A percentile compares a stretch with the other conserved stretches of the same genome.
phyloP scores from a whole-genome alignment of 2,329 filamentous ascomycete genomes.

The Thermothelomyces thermophilus region DNA sequence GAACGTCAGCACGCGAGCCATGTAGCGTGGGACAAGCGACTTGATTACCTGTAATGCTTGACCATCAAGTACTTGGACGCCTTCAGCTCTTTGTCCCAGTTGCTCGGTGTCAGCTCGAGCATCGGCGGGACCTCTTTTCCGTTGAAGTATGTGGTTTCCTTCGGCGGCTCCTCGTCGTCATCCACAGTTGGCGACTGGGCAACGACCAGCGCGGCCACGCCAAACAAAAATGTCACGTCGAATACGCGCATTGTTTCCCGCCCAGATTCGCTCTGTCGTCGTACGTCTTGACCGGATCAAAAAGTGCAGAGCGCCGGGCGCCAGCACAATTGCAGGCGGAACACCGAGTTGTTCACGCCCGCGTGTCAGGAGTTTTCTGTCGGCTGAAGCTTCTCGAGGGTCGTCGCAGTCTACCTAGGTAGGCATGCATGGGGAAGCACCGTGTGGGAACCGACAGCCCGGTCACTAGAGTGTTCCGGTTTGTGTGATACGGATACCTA shows the following conservation, averaged over 20 bases:
- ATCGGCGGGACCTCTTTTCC: conserved; percentile 59
- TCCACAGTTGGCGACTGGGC: conserved; percentile 26
- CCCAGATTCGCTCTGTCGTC: background rate
- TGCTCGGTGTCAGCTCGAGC: conserved; percentile 51
- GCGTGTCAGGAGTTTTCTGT: background rate
- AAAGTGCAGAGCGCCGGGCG: background rate
- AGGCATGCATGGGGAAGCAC: conserved; percentile 13
- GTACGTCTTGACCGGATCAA: background rate
- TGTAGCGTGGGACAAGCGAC: conserved; percentile 8
- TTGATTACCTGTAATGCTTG: conserved; percentile 63
- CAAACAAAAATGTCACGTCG: conserved; percentile 39
- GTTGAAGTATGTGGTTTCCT: conserved; percentile 56
- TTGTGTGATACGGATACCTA: conserved; percentile 17
- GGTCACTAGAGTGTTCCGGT: conserved; percentile 5
- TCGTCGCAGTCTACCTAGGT: background rate
- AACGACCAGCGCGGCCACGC: conserved; percentile 38
- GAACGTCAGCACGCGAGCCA: conserved; percentile 23
- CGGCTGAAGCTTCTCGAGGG: conserved; percentile 3
- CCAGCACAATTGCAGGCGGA: conserved; percentile 2
- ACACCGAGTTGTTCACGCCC: background rate
- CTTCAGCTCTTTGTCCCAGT: conserved; percentile 50
- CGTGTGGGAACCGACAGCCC: conserved; percentile 6
- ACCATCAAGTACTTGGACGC: conserved; percentile 48
- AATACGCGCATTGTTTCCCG: conserved; percentile 14
- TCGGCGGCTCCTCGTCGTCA: conserved; percentile 32